Percentiles rank a stretch among this genome's conserved stretches.
phyloP scores from a whole-genome alignment of 2,329 filamentous ascomycete species.

The Sporothrix dimorphospora region DNA sequence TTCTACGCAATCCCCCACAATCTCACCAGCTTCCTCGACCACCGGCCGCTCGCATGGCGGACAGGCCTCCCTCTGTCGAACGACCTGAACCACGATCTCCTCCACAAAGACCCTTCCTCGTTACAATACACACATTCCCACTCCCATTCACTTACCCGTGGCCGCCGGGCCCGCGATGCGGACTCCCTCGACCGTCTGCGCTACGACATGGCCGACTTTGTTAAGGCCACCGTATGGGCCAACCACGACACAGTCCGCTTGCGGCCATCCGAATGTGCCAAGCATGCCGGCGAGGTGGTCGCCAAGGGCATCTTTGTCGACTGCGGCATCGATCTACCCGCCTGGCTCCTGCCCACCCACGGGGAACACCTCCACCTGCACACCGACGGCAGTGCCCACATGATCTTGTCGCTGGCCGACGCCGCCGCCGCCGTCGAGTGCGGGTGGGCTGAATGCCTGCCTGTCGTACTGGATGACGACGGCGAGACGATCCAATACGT shows the following conservation, averaged over 20 bases:
- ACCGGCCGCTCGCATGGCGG: slow-evolving; percentile 29
- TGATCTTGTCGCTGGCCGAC: slow-evolving; percentile 45
- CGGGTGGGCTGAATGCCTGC: slow-evolving; percentile 47
- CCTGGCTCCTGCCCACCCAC: slow-evolving; percentile 33
- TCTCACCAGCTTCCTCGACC: slow-evolving; percentile 28
- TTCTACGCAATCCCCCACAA: slow-evolving; percentile 8
- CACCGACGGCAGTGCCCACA: slow-evolving; percentile 45
- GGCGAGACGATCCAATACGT: slow-evolving; percentile 40
- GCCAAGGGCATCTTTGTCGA: slow-evolving; percentile 39
- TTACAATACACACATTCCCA: neutral
- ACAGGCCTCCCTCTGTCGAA: slow-evolving; percentile 25
- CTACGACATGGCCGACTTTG: slow-evolving; percentile 32
- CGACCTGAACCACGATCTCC: neutral
- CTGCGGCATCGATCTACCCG: neutral
- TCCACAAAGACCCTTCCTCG: neutral
- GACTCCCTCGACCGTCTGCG: slow-evolving; percentile 18
- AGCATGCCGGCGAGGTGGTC: slow-evolving; percentile 38
- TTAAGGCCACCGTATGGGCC: slow-evolving; percentile 33
- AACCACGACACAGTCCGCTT: slow-evolving; percentile 40
- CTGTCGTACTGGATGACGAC: slow-evolving; percentile 35
- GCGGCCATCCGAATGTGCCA: slow-evolving; percentile 34
- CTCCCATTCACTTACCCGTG: neutral
- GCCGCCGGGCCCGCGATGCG: neutral
- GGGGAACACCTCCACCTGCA: slow-evolving; percentile 48
- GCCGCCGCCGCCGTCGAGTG: slow-evolving; percentile 42